Base-by-base conservation (phyloP, 2,329 filamentous ascomycete genomes). In the Coleophoma cylindrospora region DNA sequence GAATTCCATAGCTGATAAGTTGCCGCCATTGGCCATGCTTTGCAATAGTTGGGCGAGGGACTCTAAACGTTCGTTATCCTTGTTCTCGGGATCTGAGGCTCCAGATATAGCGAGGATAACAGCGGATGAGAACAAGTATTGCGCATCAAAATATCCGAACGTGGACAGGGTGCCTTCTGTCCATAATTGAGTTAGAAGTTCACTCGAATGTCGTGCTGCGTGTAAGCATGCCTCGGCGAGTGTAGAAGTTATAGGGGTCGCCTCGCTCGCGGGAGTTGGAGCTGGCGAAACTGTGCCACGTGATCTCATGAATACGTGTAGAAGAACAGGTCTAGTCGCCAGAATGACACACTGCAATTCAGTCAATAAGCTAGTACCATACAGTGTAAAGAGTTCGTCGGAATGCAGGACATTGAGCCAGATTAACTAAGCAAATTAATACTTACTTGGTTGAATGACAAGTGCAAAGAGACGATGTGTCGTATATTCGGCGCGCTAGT, bases 121-220 rank as follows among this genome's bases (percentile, higher is more conserved):
- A 2, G 70, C 65, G 0, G 72, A 66, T 0, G 73, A 71, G 57
- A 76, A 76, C 22, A 76, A 67, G 38, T 74, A 75, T 43, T 74
- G 71, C 0, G 70, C 69, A 57, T 70, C 67, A 43, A 71, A 71
- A 57, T 74, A 75, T 51, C 75, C 74, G 43, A 76, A 74, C 0
- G 68, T 74, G 0, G 68, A 62, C 48, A 75, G 74, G 0, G 71
- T 69, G 0, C 74, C 74, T 33, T 73, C 67, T 2, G 74, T 68
- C 74, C 74, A 76, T 12, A 66, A 66, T 6, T 73, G 66, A 3
- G 67, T 70, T 0, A 76, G 59, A 0, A 76, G 59, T 0, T 65
- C 65, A 41, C 67, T 68, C 0, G 73, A 75, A 34, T 76, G 70
- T 0, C 70, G 66, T 0, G 74, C 72, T 22, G 71, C 73, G 14